Percentiles rank a stretch among this genome's conserved stretches.
These are phyloP conservation scores for Lactarius hengduanensis DNA, from an alignment of 768 basidiomycete genomes.

Conservation along the genomic window DNA sequence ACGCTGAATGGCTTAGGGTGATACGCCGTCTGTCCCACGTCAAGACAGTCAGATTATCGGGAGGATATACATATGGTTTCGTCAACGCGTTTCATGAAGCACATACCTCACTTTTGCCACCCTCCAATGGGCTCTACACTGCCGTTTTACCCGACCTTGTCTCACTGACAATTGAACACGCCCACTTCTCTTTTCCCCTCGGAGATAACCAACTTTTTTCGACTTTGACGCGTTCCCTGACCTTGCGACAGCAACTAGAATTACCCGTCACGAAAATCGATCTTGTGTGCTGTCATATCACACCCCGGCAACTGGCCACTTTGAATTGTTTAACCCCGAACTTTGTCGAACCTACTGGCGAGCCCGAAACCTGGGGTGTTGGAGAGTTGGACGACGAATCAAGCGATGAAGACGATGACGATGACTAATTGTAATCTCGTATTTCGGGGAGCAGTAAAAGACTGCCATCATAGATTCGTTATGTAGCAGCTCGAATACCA, in stretches of 20 bases:
- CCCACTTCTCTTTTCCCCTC: slow-evolving; percentile 25
- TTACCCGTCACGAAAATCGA: neutral
- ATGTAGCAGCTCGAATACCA: neutral
- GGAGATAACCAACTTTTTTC: slow-evolving; percentile 21
- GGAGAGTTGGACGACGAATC: slow-evolving; percentile 6
- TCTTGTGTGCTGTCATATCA: slow-evolving; percentile 16
- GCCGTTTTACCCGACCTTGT: slow-evolving; percentile 7
- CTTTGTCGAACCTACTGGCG: slow-evolving; percentile 5
- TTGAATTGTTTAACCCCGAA: slow-evolving; percentile 12
- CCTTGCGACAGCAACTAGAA: slow-evolving; percentile 4
- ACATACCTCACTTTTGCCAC: neutral
- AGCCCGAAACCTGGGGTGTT: slow-evolving; percentile 20
- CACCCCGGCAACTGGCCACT: slow-evolving; percentile 12
- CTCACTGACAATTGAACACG: slow-evolving; percentile 9
- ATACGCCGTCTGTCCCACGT: slow-evolving; percentile 14
- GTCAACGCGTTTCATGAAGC: slow-evolving; percentile 11
- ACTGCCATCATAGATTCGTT: neutral
- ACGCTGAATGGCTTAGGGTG: slow-evolving; percentile 15
- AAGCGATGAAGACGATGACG: slow-evolving; percentile 9
- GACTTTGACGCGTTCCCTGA: slow-evolving; percentile 13
- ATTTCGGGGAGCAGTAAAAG: neutral
- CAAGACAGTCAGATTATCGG: slow-evolving; percentile 7
- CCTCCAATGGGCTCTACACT: neutral
- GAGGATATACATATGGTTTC: slow-evolving; percentile 13
- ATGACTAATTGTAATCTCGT: neutral